Base-by-base conservation (phyloP, 345 rosid species). In the Zanthoxylum bungeanum region DNA sequence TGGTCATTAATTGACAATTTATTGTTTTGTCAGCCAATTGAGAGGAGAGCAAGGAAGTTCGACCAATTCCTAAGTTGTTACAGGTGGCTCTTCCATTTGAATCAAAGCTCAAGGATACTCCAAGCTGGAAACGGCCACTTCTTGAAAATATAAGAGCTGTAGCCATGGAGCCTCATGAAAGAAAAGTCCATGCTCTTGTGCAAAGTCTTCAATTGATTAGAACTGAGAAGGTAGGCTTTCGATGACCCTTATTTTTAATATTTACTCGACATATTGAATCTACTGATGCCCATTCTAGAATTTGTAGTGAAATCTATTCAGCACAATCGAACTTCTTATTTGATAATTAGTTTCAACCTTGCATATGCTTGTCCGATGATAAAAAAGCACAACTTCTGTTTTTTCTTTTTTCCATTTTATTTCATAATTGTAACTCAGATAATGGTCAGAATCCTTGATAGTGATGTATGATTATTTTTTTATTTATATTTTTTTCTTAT, bases 61-160 rank as follows among this genome's bases (percentile, higher is more conserved):
- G n/a, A 85, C 42, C 85, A 89, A 84, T 94, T 73, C 87, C 98
- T 3, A 89, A 85, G 83, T 72, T 83, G 4, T 82, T 95, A 68
- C 96, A 95, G 68, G 87, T 51, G 27, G 79, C 75, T 65, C 89
- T 95, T 9, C 98, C 99, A 59, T 95, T 90, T 79, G 74, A 24
- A 64, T 84, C 97, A 19, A 95, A 95, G 78, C 93, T 97, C 52
- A 92, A 95, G 77, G 80, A 95, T 76, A 72, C 47, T 58, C 85
- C 96, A 19, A 76, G 55, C 31, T 57, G 79, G 56, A 85, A 78
- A 71, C 80, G 66, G 58, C 89, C 88, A 0, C 63, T 67, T 31
- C 82, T 95, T 64, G 93, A 91, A 46, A 76, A 51, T 8, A 84
- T 71, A 84, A 82, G 93, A 79, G 97, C 98, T 37, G 96, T 95